Evolutionary conservation across 768 basidiomycete genomes (phyloP).

Genomic region (Pholiota conissans): DNA sequence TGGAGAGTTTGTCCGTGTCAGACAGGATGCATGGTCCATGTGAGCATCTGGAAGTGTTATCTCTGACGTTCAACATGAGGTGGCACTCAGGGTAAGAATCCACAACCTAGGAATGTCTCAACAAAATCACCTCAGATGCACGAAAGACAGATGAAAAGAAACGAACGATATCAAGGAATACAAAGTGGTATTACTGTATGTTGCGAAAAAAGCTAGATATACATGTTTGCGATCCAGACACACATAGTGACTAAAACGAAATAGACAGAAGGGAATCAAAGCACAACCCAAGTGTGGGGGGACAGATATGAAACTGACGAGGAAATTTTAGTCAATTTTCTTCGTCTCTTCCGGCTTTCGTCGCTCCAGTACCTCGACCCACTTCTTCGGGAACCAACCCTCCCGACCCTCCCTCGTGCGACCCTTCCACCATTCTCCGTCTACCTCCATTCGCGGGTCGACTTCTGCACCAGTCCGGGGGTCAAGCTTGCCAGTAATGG

Average conservation of each 20-base stretch:
- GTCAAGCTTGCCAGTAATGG: conserved; percentile 81
- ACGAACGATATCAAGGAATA: background rate
- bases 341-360: conserved; percentile 29
- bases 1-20: too few relatives aligned
- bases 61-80: too few relatives aligned
- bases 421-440: conserved; percentile 93
- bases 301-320: too few relatives aligned
- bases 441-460: conserved; percentile 60
- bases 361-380: conserved; percentile 68
- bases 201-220: background rate
- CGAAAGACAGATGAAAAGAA: background rate
- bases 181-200: background rate
- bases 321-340: conserved; percentile 17
- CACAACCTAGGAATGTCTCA: too few relatives aligned
- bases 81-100: too few relatives aligned
- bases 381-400: conserved; percentile 94
- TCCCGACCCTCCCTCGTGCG: conserved; percentile 87
- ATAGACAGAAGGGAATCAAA: background rate
- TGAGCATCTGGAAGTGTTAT: too few relatives aligned
- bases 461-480: conserved; percentile 67
- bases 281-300: too few relatives aligned
- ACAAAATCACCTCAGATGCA: too few relatives aligned
- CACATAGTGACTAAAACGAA: background rate
- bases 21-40: too few relatives aligned
- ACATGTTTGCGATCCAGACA: background rate